Evolutionary conservation across 441 rosid species (phyloP), one percentile per base, ranked within the genome.

Genomic region (Hypseocharis bilobata): DNA sequence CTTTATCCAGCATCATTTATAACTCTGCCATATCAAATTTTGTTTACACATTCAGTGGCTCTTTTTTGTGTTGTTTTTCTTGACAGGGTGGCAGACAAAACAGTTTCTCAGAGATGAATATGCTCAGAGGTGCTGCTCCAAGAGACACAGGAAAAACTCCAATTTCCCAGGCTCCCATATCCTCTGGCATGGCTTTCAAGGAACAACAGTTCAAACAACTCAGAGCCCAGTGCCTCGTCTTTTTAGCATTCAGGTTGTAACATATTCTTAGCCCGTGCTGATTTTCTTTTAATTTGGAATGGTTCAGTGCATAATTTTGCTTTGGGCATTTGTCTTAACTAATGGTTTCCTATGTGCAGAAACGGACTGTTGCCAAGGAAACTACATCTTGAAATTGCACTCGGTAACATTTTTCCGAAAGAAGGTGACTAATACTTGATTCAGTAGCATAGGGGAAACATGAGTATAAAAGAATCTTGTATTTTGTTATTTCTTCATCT

Each of bases 221-320:
- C 70, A 85, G 96, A 74, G 98, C 98, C 29, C 98, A 91, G 75
- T 91, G 98, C 82, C 94, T 91, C 55, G 96, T 91, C 40, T 89
- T 89, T 79, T 72, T 91, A 76, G 96, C 98, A 40, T 88, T 91
- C 80, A 84, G 96, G 98, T 91, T 36, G 62, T 64, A 55, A 52
- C 44, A 63, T 57, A 30, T 32, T 62, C 34, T 52, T 59, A 65
- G 72, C 60, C 27, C 59, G 49, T 54, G 3, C 62, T 59, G 36
- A 60, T 44, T 56, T 36, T 45, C 40, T 72, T 60, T 49, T 63
- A 42, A 20, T 27, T 42, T 14, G 34, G 44, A 45, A 56, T 60
- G 47, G 14, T 63, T 74, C 60, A 56, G 60, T 42, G 17, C 6
- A 32, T 44, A 19, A 6, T 23, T 47, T 69, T 60, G 6, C 16